Base-by-base conservation (phyloP, 345 rosid species). In the Hibiscus tridactylites region DNA sequence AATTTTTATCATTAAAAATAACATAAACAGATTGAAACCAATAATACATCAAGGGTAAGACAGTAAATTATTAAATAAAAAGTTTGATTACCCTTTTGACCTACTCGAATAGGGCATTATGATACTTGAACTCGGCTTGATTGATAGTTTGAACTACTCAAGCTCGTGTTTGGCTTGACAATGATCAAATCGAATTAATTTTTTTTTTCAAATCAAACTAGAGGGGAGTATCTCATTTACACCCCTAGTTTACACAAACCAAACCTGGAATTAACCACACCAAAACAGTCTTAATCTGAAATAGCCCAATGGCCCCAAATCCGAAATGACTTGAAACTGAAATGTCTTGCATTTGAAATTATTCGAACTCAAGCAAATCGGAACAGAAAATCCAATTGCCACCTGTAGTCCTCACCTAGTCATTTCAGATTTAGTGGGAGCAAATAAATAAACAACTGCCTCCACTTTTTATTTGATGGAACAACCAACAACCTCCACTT, bases 401-500 rank as follows among this genome's bases (percentile, higher is more conserved):
- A 37, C 50, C 15, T 10, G 33, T 24, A 58, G 3, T 12, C 68
- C 50, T 63, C 39, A 19, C 16, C 29, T 10, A 35, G 13, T 33
- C 50, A 37, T 63, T 61, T 17, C 16, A 63, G 50, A 63, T 37
- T 63, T 63, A 63, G 24, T 62, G 52, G 10, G 26, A 39, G 9
- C 10, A 64, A 47, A 66, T 15, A 66, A 26, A 66, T 26, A 66
- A 66, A 46, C 21, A 66, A 47, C 29, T 12, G 17, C 52, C 33
- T 64, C 29, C 52, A 19, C 29, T 64, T 39, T 39, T 10, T 26
- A 17, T 58, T 58, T 24, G 16, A 26, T 33, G 31, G 68, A 64
- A 65, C 46, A n/a, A 62, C 53, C 50, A 67, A 47, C 47, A 67
- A 49, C 44, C 24, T 67, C 58, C 71, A 67, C 42, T 49, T 49